A percentile compares a stretch with the other conserved stretches of the same genome.
These are phyloP conservation scores for Plasmopara halstedii DNA, from an alignment of 352 stramenopile genomes.

Conservation along the genomic window DNA sequence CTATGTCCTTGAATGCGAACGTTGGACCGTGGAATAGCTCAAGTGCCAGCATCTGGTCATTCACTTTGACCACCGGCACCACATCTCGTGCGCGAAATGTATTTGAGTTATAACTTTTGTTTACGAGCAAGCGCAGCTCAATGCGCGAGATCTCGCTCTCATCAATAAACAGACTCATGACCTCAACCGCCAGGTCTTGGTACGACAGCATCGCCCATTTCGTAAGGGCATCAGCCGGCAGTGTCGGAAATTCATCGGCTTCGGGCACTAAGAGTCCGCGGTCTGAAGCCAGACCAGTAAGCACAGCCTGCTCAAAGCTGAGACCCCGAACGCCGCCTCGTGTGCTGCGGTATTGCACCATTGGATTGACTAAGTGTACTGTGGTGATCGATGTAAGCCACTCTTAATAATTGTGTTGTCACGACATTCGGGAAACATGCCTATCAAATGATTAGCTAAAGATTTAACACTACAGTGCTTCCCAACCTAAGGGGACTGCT, in stretches of 20 bases:
- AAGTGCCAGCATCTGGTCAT: conserved; percentile 84
- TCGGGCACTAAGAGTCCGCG: conserved; percentile 80
- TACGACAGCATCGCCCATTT: conserved; percentile 90
- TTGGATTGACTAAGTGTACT: no score
- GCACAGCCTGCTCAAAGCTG: conserved; percentile 82
- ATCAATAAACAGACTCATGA: conserved; percentile 96
- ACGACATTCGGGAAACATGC: no score
- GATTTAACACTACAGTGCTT: no score
- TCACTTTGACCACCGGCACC: conserved; percentile 91
- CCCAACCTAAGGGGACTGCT: no score
- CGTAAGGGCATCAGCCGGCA: conserved; percentile 56
- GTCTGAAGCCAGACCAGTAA: conserved; percentile 79
- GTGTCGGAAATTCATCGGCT: conserved; percentile 64
- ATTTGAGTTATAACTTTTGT: conserved; percentile 86
- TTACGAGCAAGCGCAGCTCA: conserved; percentile 88
- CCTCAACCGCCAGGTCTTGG: conserved; percentile 88
- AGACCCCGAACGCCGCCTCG: conserved; percentile 70
- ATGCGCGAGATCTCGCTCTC: conserved; percentile 89
- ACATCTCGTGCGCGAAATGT: conserved; percentile 92
- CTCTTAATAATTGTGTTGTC: no score
- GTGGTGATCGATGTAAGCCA: no score
- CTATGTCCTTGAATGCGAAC: conserved; percentile 99
- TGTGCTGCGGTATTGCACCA: conserved; percentile 83
- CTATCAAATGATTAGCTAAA: no score
- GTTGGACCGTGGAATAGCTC: conserved; percentile 99